Percentiles rank a stretch among this genome's conserved stretches.
phyloP scores from a whole-genome alignment of 164 flowering plant genomes.

The Magnolia officinalis region DNA sequence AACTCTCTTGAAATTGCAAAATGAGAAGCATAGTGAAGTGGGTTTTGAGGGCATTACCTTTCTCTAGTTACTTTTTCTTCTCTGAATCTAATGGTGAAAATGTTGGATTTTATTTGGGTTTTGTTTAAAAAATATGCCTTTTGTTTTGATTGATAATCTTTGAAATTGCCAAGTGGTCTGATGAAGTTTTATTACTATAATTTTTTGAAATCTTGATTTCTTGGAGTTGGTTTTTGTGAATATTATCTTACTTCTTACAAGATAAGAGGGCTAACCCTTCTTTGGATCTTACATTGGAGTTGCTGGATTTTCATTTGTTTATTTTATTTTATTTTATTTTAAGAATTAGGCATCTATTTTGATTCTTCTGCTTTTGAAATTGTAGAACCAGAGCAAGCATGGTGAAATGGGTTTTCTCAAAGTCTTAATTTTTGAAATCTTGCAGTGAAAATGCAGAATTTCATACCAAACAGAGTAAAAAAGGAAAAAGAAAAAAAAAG shows the following conservation, averaged over 20 bases:
- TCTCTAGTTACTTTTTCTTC: neutral
- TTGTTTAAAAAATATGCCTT: neutral
- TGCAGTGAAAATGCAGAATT: neutral
- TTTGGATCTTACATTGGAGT: neutral
- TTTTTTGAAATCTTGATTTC: neutral
- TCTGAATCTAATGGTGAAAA: conserved; percentile 7
- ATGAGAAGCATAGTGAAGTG: neutral
- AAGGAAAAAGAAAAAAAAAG: no score
- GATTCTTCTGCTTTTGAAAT: neutral
- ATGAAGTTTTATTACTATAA: no score
- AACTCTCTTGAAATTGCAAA: neutral
- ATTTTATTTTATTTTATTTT: no score
- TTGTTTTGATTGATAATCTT: neutral
- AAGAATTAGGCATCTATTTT: neutral
- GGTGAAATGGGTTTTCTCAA: neutral
- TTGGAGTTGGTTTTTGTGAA: conserved; percentile 1
- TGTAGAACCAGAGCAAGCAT: neutral
- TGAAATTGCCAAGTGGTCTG: no score
- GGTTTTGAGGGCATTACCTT: no score
- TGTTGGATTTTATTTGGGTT: neutral
- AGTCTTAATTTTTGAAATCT: no score
- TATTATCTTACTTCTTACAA: neutral
- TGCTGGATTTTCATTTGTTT: neutral
- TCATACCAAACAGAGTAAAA: no score
- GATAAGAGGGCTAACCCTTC: neutral